A percentile compares a stretch with the other conserved stretches of the same genome.
Conservation (phyloP, 257 asterid species). For the Nicotiana knightiana region DNA sequence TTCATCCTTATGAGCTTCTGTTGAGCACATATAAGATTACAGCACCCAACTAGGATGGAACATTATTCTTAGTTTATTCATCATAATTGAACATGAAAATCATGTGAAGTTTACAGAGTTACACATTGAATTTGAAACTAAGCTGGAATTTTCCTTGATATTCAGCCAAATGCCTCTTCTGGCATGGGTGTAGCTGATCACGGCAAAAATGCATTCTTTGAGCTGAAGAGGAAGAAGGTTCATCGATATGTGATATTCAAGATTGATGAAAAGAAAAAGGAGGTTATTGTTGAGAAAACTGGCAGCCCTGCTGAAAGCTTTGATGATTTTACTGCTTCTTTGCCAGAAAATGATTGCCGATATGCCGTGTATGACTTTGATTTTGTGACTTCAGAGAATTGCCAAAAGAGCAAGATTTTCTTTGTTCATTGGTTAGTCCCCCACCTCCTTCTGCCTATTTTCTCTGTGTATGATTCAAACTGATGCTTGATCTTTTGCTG, state of each 20-base stretch:
- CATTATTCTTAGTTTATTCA: not conserved
- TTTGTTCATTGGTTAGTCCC: slow-evolving; percentile 58
- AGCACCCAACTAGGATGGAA: not conserved
- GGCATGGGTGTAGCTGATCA: slow-evolving; percentile 58
- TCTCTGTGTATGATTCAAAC: slow-evolving; percentile 11
- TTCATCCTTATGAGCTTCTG: not conserved
- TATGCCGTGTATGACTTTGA: slow-evolving; percentile 64
- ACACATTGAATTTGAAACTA: not conserved
- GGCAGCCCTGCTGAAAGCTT: slow-evolving; percentile 50
- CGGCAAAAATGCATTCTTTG: slow-evolving; percentile 49
- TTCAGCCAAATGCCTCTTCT: slow-evolving; percentile 51
- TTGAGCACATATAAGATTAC: not conserved
- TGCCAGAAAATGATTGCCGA: slow-evolving; percentile 60
- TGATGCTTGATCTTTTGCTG: not conserved
- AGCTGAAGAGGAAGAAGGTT: slow-evolving; percentile 53
- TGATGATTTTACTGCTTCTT: slow-evolving; percentile 45
- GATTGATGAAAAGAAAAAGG: slow-evolving; percentile 63
- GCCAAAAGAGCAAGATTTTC: slow-evolving; percentile 77
- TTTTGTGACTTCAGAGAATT: slow-evolving; percentile 63
- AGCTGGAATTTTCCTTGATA: not conserved
- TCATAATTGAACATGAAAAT: no score
- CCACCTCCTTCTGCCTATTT: not conserved
- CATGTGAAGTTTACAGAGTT: no score
- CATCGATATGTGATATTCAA: slow-evolving; percentile 54
- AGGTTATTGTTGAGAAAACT: slow-evolving; percentile 56